These are phyloP conservation scores for Aspergillus flavus DNA, from an alignment of 2,329 filamentous ascomycete genomes.

Conservation along the genomic window DNA sequence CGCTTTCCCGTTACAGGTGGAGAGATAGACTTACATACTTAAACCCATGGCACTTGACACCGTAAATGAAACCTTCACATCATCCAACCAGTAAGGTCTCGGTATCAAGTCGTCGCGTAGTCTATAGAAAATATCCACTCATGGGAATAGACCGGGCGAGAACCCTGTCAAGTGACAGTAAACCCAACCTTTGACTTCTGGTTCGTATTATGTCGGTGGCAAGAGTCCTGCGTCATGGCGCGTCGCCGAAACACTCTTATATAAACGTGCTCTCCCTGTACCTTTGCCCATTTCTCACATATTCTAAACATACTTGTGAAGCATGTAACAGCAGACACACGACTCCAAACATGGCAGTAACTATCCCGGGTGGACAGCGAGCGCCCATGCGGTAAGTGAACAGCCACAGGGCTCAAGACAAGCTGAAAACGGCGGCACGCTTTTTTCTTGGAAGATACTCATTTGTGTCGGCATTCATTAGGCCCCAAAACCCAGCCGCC, in stretches of 20 bases:
- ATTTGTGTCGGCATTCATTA: background rate
- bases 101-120: background rate
- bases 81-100: background rate
- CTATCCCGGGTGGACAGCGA: background rate
- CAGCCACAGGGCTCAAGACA: background rate
- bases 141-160: background rate
- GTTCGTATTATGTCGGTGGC: background rate
- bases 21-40: no score
- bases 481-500: background rate
- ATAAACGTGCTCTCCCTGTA: background rate
- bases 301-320: background rate
- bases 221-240: background rate
- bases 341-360: background rate
- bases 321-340: background rate
- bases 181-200: background rate
- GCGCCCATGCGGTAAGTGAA: background rate
- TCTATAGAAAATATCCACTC: background rate
- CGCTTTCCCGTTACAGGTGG: no score
- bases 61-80: background rate
- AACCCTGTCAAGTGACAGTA: background rate
- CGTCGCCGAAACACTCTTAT: background rate
- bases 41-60: background rate
- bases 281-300: background rate
- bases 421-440: background rate
- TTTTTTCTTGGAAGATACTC: background rate